Evolutionary conservation across 805 yeast genomes (phyloP).

Genomic region (Metschnikowia reukaufii): DNA sequence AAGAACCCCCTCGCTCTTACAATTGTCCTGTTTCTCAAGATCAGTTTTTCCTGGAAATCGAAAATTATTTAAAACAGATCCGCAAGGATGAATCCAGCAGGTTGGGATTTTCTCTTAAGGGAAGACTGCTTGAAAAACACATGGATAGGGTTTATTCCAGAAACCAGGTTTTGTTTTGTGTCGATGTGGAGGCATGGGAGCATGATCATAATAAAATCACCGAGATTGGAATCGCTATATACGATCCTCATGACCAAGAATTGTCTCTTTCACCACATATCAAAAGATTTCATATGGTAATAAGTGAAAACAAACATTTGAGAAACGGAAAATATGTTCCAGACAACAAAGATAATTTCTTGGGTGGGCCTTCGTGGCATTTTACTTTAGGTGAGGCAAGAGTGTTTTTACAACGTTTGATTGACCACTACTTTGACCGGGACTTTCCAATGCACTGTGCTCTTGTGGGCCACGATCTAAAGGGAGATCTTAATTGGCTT

Average conservation of each 20-base stretch:
- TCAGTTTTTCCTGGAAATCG: background rate
- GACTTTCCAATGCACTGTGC: conserved; percentile 18
- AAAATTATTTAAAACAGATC: background rate
- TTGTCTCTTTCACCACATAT: conserved; percentile 20
- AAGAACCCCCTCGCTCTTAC: background rate
- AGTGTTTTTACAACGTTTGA: conserved; percentile 11
- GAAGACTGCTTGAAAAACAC: background rate
- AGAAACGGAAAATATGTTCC: conserved; percentile 25
- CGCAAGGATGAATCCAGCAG: background rate
- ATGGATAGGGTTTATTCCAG: conserved; percentile 24
- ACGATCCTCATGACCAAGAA: conserved; percentile 23
- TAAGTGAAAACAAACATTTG: conserved; percentile 17
- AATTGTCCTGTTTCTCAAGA: background rate
- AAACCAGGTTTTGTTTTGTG: conserved; percentile 20
- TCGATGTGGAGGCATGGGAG: conserved; percentile 31
- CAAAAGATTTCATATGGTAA: conserved; percentile 20
- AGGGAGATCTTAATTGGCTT: conserved; percentile 19
- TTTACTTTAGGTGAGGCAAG: conserved; percentile 9
- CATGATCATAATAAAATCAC: conserved; percentile 18
- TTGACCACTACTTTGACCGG: conserved; percentile 18
- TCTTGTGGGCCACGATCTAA: conserved; percentile 22
- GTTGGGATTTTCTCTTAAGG: background rate
- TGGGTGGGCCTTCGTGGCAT: conserved; percentile 20
- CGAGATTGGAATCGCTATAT: conserved; percentile 27
- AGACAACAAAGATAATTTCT: conserved; percentile 20